Evolutionary conservation across 805 yeast species (phyloP).

Genomic region (Barnettozyma californica): DNA sequence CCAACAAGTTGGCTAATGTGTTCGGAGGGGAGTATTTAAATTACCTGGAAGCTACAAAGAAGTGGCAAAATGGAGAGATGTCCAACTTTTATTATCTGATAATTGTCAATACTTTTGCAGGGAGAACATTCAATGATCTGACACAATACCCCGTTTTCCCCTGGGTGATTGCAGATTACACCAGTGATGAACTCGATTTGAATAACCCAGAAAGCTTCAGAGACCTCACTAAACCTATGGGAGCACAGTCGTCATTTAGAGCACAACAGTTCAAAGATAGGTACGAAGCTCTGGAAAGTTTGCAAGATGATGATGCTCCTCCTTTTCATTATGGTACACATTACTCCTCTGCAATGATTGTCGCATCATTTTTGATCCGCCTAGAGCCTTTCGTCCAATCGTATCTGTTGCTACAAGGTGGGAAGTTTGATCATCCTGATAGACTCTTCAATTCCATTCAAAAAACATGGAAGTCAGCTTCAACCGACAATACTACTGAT

Average conservation of each 20-base stretch:
- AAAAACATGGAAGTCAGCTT: constrained; percentile 79
- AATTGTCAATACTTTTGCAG: constrained; percentile 78
- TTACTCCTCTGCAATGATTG: constrained; percentile 92
- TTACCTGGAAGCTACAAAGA: constrained; percentile 48
- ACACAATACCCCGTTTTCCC: constrained; percentile 93
- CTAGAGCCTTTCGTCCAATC: constrained; percentile 78
- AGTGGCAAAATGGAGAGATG: constrained; percentile 74
- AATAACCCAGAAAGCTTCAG: constrained; percentile 56
- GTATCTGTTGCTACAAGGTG: constrained; percentile 75
- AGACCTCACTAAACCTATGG: constrained; percentile 86
- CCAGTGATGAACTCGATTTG: constrained; percentile 65
- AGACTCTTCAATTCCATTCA: constrained; percentile 67
- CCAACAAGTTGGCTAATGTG: constrained; percentile 40
- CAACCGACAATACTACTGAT: constrained; percentile 77
- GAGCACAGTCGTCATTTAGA: constrained; percentile 66
- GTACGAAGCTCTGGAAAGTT: constrained; percentile 60
- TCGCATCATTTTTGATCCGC: constrained; percentile 72
- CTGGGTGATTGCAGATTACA: constrained; percentile 83
- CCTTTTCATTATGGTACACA: constrained; percentile 93
- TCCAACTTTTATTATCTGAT: constrained; percentile 81
- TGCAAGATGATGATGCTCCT: constrained; percentile 55
- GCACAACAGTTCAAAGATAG: constrained; percentile 63
- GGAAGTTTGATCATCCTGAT: constrained; percentile 85
- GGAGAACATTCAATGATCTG: constrained; percentile 81
- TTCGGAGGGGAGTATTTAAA: constrained; percentile 34